Evolutionary conservation across 23 red algal species (phyloP).

Genomic region (Chondrus crispus): DNA sequence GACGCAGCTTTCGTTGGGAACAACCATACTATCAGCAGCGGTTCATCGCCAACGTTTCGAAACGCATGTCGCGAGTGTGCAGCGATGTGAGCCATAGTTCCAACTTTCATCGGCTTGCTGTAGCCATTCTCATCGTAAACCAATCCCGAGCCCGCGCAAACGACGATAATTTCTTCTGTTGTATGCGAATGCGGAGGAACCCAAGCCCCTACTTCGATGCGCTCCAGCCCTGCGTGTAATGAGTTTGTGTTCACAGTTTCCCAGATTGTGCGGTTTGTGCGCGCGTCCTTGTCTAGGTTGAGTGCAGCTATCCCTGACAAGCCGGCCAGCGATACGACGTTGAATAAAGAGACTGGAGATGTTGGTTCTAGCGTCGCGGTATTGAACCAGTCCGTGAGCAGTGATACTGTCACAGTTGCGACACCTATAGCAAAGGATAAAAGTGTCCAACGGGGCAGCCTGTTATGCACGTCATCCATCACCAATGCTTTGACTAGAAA

Average conservation of each 20-base stretch:
- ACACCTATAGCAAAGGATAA: too few species aligned
- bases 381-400: too few species aligned
- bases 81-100: background rate
- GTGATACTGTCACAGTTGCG: too few species aligned
- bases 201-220: constrained; percentile 14
- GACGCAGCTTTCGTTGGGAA: background rate
- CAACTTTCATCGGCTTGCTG: background rate
- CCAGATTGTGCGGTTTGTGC: constrained; percentile 34
- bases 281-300: background rate
- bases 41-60: constrained; percentile 19
- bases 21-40: constrained; percentile 30
- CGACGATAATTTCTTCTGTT: constrained; percentile 39
- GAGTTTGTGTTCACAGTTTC: background rate
- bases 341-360: too few species aligned
- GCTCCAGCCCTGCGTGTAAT: constrained; percentile 32
- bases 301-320: background rate
- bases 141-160: background rate
- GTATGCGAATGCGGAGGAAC: constrained; percentile 28
- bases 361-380: too few species aligned
- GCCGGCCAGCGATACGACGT: too few species aligned
- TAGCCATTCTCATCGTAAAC: background rate
- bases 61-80: background rate
- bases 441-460: too few species aligned
- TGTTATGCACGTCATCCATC: too few species aligned
- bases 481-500: too few species aligned